Conservation (phyloP, 2,329 filamentous ascomycete species). For the Calycina marina region DNA sequence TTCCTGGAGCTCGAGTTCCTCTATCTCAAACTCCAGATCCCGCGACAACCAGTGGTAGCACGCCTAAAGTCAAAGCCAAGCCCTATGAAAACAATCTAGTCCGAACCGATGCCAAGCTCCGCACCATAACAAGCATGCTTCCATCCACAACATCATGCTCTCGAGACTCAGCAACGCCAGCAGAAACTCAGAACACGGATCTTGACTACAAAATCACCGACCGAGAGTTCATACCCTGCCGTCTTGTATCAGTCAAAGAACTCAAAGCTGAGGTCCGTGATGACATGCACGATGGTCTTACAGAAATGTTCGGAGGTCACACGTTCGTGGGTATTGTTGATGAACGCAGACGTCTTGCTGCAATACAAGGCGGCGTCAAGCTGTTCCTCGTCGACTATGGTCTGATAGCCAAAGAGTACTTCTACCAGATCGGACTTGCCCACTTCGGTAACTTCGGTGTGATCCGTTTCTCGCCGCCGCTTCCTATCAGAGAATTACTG, state of each 20-base stretch:
- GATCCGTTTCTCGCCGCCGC: conserved; percentile 65
- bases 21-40: conserved; percentile 15
- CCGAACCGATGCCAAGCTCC: conserved; percentile 72
- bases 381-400: conserved; percentile 91
- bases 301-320: conserved; percentile 73
- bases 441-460: conserved; percentile 91
- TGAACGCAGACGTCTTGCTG: conserved; percentile 70
- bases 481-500: conserved; percentile 58
- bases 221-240: conserved; percentile 54
- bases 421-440: conserved; percentile 88
- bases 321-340: conserved; percentile 93
- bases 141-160: conserved; percentile 29
- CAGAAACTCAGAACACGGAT: conserved; percentile 27
- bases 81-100: conserved; percentile 79
- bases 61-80: conserved; percentile 37
- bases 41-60: conserved; percentile 9
- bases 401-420: conserved; percentile 71
- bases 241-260: conserved; percentile 71
- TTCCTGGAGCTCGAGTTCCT: conserved; percentile 47
- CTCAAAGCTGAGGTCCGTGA: conserved; percentile 70
- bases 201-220: conserved; percentile 59
- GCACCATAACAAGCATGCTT: conserved; percentile 96
- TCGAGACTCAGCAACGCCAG: conserved; percentile 15
- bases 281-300: conserved; percentile 70
- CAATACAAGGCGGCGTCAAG: conserved; percentile 84